phyloP scores from a whole-genome alignment of 2,329 filamentous ascomycete species.

The Scorias spongiosa region DNA sequence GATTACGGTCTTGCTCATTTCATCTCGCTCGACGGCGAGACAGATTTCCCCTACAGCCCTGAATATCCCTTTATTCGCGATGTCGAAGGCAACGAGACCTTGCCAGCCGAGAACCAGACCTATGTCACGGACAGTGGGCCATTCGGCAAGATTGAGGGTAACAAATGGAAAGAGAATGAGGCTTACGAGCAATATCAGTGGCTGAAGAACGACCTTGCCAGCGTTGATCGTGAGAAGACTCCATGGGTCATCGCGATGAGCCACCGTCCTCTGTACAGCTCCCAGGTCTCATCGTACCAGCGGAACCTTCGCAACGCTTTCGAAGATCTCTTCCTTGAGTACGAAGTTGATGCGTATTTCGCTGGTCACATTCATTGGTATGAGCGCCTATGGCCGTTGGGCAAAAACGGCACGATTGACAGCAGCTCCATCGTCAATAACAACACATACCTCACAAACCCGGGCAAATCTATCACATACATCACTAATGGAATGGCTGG shows the following conservation, averaged over 20 bases:
- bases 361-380: slow-evolving; percentile 33
- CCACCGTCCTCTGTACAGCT: slow-evolving; percentile 36
- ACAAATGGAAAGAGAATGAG: slow-evolving; percentile 25
- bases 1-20: slow-evolving; percentile 41
- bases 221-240: slow-evolving; percentile 31
- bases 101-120: slow-evolving; percentile 28
- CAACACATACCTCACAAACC: slow-evolving; percentile 33
- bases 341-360: slow-evolving; percentile 33
- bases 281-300: slow-evolving; percentile 30
- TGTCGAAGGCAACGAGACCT: slow-evolving; percentile 25
- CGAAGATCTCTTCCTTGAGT: slow-evolving; percentile 28
- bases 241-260: slow-evolving; percentile 36
- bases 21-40: slow-evolving; percentile 33
- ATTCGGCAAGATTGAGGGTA: slow-evolving; percentile 29
- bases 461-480: slow-evolving; percentile 34
- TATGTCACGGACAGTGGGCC: slow-evolving; percentile 35
- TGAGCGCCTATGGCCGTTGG: slow-evolving; percentile 27
- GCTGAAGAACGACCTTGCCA: slow-evolving; percentile 30
- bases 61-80: slow-evolving; percentile 31
- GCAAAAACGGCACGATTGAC: slow-evolving; percentile 3
- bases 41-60: slow-evolving; percentile 35
- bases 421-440: slow-evolving; percentile 28
- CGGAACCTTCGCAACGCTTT: slow-evolving; percentile 30
- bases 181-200: slow-evolving; percentile 34
- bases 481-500: slow-evolving; percentile 40